phyloP scores from a whole-genome alignment of 2,329 filamentous ascomycete species.

The Thermothelomyces thermophilus region DNA sequence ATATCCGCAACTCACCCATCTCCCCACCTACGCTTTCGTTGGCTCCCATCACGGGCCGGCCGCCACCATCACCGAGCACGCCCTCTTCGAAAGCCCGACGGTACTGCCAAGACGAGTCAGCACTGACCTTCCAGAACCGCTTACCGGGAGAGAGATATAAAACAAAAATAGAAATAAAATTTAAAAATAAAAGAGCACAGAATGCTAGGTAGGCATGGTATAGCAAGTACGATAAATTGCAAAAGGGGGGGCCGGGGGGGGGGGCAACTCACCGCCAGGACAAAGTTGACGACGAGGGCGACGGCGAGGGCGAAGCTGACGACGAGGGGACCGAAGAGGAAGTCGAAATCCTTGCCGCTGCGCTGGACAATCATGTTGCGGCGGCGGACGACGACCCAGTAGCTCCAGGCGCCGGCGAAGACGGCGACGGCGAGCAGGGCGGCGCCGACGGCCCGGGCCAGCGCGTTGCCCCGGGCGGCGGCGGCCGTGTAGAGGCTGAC shows the following conservation, averaged over 20 bases:
- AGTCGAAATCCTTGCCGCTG: slow-evolving; percentile 91
- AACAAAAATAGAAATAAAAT: no score
- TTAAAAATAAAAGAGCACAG: neutral
- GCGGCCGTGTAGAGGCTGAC: slow-evolving; percentile 82
- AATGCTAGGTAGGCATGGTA: neutral
- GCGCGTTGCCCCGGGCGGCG: slow-evolving; percentile 60
- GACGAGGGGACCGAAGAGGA: slow-evolving; percentile 73
- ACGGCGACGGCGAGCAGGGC: slow-evolving; percentile 75
- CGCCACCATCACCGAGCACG: neutral
- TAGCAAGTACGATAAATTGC: no score
- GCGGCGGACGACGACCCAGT: slow-evolving; percentile 69
- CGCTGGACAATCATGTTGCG: slow-evolving; percentile 73
- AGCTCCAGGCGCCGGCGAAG: slow-evolving; percentile 84
- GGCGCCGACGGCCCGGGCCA: slow-evolving; percentile 73
- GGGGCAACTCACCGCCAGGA: slow-evolving; percentile 73
- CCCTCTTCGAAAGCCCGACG: slow-evolving; percentile 3
- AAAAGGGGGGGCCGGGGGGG: no score
- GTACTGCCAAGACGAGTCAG: slow-evolving; percentile 7
- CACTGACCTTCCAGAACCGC: neutral
- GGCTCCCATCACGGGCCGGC: neutral
- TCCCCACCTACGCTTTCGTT: neutral
- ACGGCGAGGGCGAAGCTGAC: slow-evolving; percentile 72
- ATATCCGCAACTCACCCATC: slow-evolving; percentile 5
- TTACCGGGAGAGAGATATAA: neutral
- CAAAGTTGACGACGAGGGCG: slow-evolving; percentile 81